These are phyloP conservation scores for Mycena chlorophos DNA, from an alignment of 768 basidiomycete species.

Conservation along the genomic window DNA sequence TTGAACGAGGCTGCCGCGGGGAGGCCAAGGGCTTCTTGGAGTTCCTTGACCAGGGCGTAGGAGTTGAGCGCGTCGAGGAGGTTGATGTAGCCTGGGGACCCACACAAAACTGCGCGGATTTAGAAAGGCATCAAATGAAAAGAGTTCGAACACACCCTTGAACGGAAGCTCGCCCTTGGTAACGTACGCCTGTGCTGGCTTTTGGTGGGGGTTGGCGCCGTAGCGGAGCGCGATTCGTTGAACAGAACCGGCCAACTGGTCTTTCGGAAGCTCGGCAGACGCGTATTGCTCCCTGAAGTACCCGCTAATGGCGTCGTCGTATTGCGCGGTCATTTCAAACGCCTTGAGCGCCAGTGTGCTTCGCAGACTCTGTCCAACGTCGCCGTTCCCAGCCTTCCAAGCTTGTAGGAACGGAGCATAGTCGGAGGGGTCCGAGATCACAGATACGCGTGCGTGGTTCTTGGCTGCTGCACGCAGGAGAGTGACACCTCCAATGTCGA, in stretches of 20 bases:
- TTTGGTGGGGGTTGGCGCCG: conserved; percentile 98
- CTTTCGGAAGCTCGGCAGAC: conserved; percentile 56
- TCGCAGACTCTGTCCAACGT: conserved; percentile 68
- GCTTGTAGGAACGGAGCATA: conserved; percentile 79
- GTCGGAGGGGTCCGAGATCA: conserved; percentile 86
- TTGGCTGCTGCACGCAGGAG: conserved; percentile 97
- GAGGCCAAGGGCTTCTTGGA: conserved; percentile 80
- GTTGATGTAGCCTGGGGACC: conserved; percentile 98
- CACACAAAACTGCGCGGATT: conserved; percentile 66
- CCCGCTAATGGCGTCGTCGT: conserved; percentile 92
- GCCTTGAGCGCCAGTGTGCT: conserved; percentile 91
- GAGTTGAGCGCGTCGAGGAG: conserved; percentile 96
- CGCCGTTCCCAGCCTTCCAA: conserved; percentile 73
- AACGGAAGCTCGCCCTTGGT: conserved; percentile 87
- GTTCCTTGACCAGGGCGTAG: conserved; percentile 92
- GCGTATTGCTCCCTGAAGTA: conserved; percentile 98
- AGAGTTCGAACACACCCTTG: conserved; percentile 57
- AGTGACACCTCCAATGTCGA: conserved; percentile 98
- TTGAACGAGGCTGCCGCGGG: conserved; percentile 99
- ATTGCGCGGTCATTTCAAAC: conserved; percentile 93
- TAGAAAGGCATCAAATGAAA: background rate
- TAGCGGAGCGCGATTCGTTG: conserved; percentile 89
- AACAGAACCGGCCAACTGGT: conserved; percentile 51
- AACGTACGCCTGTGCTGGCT: conserved; percentile 96
- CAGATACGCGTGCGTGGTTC: conserved; percentile 90